These are phyloP conservation scores for Corylus avellana DNA, from an alignment of 306 rosid genomes.

Conservation along the genomic window DNA sequence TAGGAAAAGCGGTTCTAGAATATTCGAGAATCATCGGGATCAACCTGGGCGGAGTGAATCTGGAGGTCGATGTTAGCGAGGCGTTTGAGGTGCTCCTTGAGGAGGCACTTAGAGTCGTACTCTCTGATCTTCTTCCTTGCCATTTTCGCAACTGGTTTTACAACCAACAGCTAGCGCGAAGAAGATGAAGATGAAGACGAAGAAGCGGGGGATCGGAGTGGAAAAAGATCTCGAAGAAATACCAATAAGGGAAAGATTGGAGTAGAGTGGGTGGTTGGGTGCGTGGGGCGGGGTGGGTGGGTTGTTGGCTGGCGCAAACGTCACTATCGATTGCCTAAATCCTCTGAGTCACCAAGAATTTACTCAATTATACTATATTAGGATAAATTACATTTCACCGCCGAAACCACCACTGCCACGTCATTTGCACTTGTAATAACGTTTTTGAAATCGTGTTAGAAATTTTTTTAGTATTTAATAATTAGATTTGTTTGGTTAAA, in stretches of 20 bases:
- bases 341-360: too few species aligned
- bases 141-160: conserved; percentile 35
- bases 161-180: not conserved
- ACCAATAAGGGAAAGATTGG: not conserved
- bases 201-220: not conserved
- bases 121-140: conserved; percentile 95
- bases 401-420: too few species aligned
- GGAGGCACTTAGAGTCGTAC: conserved; percentile 75
- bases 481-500: too few species aligned
- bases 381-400: too few species aligned
- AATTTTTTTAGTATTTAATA: too few species aligned
- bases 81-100: conserved; percentile 72
- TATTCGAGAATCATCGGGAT: not conserved
- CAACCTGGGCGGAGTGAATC: conserved; percentile 68
- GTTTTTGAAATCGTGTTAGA: too few species aligned
- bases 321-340: not conserved
- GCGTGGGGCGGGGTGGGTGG: not conserved
- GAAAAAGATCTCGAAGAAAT: not conserved
- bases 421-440: too few species aligned
- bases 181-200: not conserved
- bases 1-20: not conserved
- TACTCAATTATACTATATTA: too few species aligned
- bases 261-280: not conserved
- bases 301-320: not conserved
- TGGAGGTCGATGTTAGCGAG: conserved; percentile 61